phyloP scores from a whole-genome alignment of 2,329 filamentous ascomycete genomes.

The Colletotrichum musae region DNA sequence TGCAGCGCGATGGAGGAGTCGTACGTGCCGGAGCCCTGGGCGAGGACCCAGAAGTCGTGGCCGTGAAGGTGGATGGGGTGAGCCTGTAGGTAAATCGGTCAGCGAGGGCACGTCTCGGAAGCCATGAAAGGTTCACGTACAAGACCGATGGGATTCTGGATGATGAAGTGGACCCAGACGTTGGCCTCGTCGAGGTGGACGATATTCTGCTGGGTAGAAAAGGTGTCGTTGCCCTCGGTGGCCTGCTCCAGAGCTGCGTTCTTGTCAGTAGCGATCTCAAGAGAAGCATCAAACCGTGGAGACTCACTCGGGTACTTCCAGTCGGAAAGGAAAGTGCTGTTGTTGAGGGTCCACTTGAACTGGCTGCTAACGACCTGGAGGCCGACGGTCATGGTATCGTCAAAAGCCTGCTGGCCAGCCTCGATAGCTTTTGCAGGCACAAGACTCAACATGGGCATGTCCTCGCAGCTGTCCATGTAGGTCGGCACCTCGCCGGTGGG shows the following conservation, averaged over 20 bases:
- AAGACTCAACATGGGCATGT: slow-evolving; percentile 51
- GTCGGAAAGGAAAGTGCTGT: slow-evolving; percentile 60
- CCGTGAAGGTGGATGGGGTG: slow-evolving; percentile 68
- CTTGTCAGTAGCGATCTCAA: neutral
- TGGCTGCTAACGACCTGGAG: slow-evolving; percentile 47
- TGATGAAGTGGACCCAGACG: slow-evolving; percentile 51
- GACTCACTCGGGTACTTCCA: slow-evolving; percentile 59
- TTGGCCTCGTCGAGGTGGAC: slow-evolving; percentile 43
- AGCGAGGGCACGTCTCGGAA: neutral
- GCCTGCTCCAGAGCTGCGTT: slow-evolving; percentile 41
- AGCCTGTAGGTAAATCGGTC: slow-evolving; percentile 32
- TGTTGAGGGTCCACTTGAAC: slow-evolving; percentile 65
- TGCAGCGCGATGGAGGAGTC: slow-evolving; percentile 42
- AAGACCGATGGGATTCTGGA: slow-evolving; percentile 48
- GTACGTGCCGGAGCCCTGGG: slow-evolving; percentile 42
- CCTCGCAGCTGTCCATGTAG: slow-evolving; percentile 49
- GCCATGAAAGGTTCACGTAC: neutral
- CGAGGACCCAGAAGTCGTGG: slow-evolving; percentile 54
- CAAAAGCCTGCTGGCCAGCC: slow-evolving; percentile 46
- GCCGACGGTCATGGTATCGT: slow-evolving; percentile 47
- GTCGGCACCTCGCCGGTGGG: slow-evolving; percentile 47
- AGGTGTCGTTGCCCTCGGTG: slow-evolving; percentile 38
- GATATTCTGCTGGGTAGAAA: slow-evolving; percentile 44
- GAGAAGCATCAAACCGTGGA: neutral
- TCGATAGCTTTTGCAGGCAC: slow-evolving; percentile 53